These are phyloP conservation scores for Neoarthrinium moseri DNA, from an alignment of 2,329 filamentous ascomycete species.

Conservation along the genomic window DNA sequence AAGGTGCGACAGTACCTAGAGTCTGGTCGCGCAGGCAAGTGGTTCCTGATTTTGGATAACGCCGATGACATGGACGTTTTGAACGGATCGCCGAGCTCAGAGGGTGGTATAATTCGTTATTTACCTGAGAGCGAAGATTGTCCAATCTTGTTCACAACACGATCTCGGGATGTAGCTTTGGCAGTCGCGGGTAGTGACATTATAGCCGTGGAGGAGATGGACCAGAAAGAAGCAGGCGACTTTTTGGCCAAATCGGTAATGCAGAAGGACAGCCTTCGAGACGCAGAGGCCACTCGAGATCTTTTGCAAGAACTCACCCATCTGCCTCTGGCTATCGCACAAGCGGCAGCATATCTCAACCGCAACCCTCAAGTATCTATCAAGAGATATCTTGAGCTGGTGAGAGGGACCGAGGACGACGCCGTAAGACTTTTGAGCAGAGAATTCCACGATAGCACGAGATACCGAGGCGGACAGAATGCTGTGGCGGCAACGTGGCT, in stretches of 20 bases:
- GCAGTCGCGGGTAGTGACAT: slow-evolving; percentile 21
- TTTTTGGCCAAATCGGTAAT: slow-evolving; percentile 24
- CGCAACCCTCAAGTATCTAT: slow-evolving; percentile 10
- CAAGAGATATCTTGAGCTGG: slow-evolving; percentile 30
- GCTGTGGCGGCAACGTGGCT: slow-evolving; percentile 36
- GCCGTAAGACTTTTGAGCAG: slow-evolving; percentile 28
- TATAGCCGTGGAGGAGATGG: slow-evolving; percentile 27
- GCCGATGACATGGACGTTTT: slow-evolving; percentile 34
- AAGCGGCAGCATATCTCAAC: slow-evolving; percentile 1
- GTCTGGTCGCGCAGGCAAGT: slow-evolving; percentile 25
- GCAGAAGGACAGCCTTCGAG: slow-evolving; percentile 14
- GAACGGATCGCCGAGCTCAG: slow-evolving; percentile 10
- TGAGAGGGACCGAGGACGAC: slow-evolving; percentile 28
- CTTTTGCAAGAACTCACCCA: slow-evolving; percentile 32
- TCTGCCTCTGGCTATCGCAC: slow-evolving; percentile 18
- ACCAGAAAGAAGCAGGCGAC: slow-evolving; percentile 20
- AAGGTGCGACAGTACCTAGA: slow-evolving; percentile 48
- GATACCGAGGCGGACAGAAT: slow-evolving; percentile 28
- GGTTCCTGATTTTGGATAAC: slow-evolving; percentile 42
- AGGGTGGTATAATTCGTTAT: background rate
- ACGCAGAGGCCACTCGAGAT: slow-evolving; percentile 12
- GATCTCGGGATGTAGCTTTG: slow-evolving; percentile 28
- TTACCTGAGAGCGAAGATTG: slow-evolving; percentile 18
- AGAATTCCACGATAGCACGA: slow-evolving; percentile 31
- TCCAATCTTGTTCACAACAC: slow-evolving; percentile 34